Evolutionary conservation across 1,284 basidiomycete genomes (phyloP), one percentile per base, ranked within the genome.

Genomic region (Ganoderma sp.): DNA sequence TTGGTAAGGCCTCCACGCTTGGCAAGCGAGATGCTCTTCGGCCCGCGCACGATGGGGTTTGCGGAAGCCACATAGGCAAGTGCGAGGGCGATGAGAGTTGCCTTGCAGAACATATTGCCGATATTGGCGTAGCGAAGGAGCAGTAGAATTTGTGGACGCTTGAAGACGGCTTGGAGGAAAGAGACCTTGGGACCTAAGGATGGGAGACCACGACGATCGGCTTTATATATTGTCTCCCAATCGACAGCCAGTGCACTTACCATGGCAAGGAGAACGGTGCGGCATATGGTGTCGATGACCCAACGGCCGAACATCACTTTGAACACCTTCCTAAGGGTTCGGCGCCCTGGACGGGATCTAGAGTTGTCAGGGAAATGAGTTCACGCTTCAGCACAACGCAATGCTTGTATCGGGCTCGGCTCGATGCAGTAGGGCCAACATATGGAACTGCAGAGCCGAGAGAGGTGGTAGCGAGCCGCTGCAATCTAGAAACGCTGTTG

Each of bases 41-140:
- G 34, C 32, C 32, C 17, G 19, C 56, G 56, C 28, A n/a, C 19
- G 7, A 58, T 39, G 56, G 56, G 56, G n/a, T 39, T 58, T 19
- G 56, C 56, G 19, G 56, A 37, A 14, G 69, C 72, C 42, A 75
- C 42, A 56, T 75, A 66, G 15, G 72, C 73, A 45, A 75, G 71
- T 32, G 73, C 66, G 66, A 75, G 58, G 25, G 72, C 66, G 59
- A 76, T 22, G 42, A 76, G 66, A 32, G 71, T 65, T 22, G 72
- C 65, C 45, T 75, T 76, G 72, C 71, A 72, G 69, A 76, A 74
- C 75, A 76, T 76, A 25, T n/a, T 64, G 22, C 37, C 32, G 10
- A 74, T 25, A 37, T 59, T 17, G 50, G 22, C 12, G 9, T 37
- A 57, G 28, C 6, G 37, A 61, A 17, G 3, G 41, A 34, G 22